phyloP scores from a whole-genome alignment of 371 early-diverging fungal species.

The Rhizopus delemar region DNA sequence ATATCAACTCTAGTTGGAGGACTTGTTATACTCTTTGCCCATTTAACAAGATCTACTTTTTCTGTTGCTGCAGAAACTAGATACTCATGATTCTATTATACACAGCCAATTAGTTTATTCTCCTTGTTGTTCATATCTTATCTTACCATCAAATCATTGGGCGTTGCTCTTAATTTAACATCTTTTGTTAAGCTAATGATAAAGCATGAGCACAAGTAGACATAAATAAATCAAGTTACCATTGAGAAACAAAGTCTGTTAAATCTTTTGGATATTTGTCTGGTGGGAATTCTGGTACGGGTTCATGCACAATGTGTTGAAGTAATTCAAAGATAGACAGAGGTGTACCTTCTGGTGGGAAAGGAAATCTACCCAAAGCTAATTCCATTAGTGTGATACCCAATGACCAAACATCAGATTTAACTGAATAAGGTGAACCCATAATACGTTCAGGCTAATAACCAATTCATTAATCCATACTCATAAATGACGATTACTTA shows the following conservation, averaged over 20 bases:
- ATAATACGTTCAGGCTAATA: slow-evolving; percentile 93
- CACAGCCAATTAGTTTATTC: slow-evolving; percentile 19
- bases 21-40: slow-evolving; percentile 37
- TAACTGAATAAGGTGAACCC: slow-evolving; percentile 87
- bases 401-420: slow-evolving; percentile 95
- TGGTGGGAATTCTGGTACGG: slow-evolving; percentile 80
- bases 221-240: slow-evolving; percentile 48
- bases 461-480: not conserved
- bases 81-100: slow-evolving; percentile 54
- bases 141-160: slow-evolving; percentile 66
- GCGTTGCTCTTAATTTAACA: slow-evolving; percentile 70
- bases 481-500: slow-evolving; percentile 42
- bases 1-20: not conserved
- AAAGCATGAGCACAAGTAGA: too few relatives aligned
- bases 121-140: slow-evolving; percentile 21
- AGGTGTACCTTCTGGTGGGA: slow-evolving; percentile 73
- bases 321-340: slow-evolving; percentile 89
- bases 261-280: slow-evolving; percentile 72
- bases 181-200: slow-evolving; percentile 73
- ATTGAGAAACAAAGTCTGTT: slow-evolving; percentile 75
- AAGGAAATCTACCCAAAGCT: slow-evolving; percentile 89
- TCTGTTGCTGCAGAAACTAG: slow-evolving; percentile 54
- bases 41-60: slow-evolving; percentile 60
- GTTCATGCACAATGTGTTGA: slow-evolving; percentile 91
- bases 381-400: slow-evolving; percentile 93